Conservation (phyloP, 1,284 basidiomycete species). For the Fomitiporia mediterranea region DNA sequence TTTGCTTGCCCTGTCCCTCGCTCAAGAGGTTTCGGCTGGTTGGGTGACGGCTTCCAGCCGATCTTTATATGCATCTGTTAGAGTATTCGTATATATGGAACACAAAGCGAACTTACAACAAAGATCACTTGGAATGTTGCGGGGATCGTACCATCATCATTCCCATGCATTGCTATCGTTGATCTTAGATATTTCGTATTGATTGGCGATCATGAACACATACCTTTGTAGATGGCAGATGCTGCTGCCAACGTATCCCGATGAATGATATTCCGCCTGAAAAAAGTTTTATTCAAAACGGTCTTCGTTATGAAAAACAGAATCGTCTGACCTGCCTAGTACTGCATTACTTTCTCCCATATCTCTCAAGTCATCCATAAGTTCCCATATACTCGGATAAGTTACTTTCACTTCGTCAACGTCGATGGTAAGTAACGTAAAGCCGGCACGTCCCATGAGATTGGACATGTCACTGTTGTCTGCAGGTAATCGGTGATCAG, state of each 20-base stretch:
- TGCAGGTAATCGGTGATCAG: constrained; percentile 29
- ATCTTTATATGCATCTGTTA: constrained; percentile 52
- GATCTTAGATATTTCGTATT: neutral
- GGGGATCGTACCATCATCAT: constrained; percentile 79
- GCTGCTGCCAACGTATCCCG: constrained; percentile 90
- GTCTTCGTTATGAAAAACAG: neutral
- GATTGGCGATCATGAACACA: constrained; percentile 11
- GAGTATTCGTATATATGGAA: neutral
- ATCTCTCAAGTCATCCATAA: constrained; percentile 87
- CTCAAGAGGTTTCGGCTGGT: constrained; percentile 80
- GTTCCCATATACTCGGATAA: constrained; percentile 96
- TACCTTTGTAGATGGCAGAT: constrained; percentile 90
- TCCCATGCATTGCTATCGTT: constrained; percentile 73
- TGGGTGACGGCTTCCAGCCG: constrained; percentile 94
- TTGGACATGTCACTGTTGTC: constrained; percentile 91
- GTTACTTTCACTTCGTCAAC: constrained; percentile 89
- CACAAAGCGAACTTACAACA: constrained; percentile 53
- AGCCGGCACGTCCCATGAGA: constrained; percentile 88
- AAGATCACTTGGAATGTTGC: constrained; percentile 97
- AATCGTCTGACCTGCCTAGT: constrained; percentile 58
- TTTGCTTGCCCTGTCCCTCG: constrained; percentile 81
- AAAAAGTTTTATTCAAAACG: neutral
- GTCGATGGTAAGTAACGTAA: constrained; percentile 92
- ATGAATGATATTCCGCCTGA: constrained; percentile 63
- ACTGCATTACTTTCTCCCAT: constrained; percentile 98